Conservation (phyloP, 2,329 filamentous ascomycete genomes). For the Graphiopsis chlorocephala region DNA sequence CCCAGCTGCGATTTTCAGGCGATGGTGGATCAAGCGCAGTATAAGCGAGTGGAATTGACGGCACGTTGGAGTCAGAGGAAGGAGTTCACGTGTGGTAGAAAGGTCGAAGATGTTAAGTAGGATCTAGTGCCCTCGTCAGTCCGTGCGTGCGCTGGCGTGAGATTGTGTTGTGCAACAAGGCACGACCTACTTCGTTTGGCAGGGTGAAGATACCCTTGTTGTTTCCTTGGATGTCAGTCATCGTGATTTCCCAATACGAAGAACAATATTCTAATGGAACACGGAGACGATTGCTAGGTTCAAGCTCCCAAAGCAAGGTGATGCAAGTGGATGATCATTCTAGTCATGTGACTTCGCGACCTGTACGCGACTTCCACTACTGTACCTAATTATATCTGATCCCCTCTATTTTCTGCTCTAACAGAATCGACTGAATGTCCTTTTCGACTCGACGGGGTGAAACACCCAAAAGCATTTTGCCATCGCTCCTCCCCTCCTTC, state of each 20-base stretch:
- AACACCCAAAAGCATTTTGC: background rate
- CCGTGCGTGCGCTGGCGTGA: slow-evolving; percentile 15
- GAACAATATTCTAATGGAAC: background rate
- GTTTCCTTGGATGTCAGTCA: background rate
- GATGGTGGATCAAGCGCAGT: slow-evolving; percentile 61
- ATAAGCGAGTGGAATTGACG: slow-evolving; percentile 63
- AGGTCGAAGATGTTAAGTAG: slow-evolving; percentile 44
- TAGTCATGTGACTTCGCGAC: background rate
- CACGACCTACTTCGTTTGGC: slow-evolving; percentile 32
- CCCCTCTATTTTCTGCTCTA: background rate
- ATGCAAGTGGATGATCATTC: slow-evolving; percentile 5
- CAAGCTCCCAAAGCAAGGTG: background rate
- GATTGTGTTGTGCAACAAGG: background rate
- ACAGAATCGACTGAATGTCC: background rate
- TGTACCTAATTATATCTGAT: background rate
- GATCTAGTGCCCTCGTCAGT: slow-evolving; percentile 30
- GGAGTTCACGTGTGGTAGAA: slow-evolving; percentile 41
- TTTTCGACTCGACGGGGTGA: background rate
- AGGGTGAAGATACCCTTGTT: slow-evolving; percentile 25
- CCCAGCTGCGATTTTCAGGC: slow-evolving; percentile 58
- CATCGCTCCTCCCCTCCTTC: background rate
- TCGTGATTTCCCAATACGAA: background rate
- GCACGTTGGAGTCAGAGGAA: slow-evolving; percentile 58
- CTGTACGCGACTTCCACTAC: background rate
- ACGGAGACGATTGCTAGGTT: background rate